Percentiles rank a stretch among this genome's conserved stretches.
phyloP scores from a whole-genome alignment of 805 yeast species.

The Grigorovia yakushimaensis region DNA sequence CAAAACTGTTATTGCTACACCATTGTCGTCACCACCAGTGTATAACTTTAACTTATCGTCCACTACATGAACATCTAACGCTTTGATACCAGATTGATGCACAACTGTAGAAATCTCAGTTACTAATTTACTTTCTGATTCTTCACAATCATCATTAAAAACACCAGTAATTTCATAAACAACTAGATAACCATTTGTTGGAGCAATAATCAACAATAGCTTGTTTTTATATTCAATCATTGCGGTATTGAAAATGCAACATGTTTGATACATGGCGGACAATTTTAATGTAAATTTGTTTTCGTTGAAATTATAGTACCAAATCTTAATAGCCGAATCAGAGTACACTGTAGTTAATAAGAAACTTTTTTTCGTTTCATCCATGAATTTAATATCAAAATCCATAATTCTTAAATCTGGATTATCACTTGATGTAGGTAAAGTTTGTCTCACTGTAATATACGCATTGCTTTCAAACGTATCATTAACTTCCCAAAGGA shows the following conservation, averaged over 20 bases:
- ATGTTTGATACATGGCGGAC: conserved; percentile 50
- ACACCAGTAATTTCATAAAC: conserved; percentile 44
- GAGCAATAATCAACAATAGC: conserved; percentile 41
- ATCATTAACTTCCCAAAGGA: conserved; percentile 57
- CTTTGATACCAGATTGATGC: conserved; percentile 82
- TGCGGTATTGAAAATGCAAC: conserved; percentile 63
- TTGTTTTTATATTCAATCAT: conserved; percentile 30
- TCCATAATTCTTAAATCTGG: conserved; percentile 92
- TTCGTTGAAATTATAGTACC: conserved; percentile 38
- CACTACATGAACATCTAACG: conserved; percentile 32
- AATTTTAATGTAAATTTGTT: conserved; percentile 36
- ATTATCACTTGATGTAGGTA: conserved; percentile 46
- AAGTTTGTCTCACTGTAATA: conserved; percentile 39
- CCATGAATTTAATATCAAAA: conserved; percentile 43
- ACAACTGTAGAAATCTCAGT: conserved; percentile 20
- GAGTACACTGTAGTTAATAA: conserved; percentile 66
- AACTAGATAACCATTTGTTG: conserved; percentile 77
- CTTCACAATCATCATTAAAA: not conserved
- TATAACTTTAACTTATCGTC: conserved; percentile 30
- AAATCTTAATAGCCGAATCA: conserved; percentile 64
- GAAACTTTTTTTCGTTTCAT: conserved; percentile 11
- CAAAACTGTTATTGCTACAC: conserved; percentile 38
- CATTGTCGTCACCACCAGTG: conserved; percentile 94
- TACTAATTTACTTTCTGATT: not conserved
- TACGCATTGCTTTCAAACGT: conserved; percentile 32